Conservation (phyloP, 2,329 filamentous ascomycete species). For the Arthroderma sp. region DNA sequence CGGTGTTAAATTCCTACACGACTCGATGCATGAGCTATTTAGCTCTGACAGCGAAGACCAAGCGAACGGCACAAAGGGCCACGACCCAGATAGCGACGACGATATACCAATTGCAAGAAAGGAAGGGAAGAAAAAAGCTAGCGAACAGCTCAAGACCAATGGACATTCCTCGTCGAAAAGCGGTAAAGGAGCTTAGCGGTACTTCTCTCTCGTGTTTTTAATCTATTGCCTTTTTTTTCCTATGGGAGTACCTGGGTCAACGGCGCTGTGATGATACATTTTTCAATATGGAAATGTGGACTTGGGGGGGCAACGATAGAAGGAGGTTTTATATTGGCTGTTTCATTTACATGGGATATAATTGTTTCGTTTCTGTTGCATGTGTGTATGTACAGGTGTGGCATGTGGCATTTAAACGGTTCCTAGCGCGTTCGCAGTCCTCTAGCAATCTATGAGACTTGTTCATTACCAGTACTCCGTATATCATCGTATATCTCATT, state of each 20-base stretch:
- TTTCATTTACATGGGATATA: neutral
- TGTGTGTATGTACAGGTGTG: conserved; percentile 1
- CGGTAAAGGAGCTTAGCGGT: neutral
- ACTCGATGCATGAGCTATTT: conserved; percentile 33
- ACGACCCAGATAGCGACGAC: conserved; percentile 1
- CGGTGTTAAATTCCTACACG: conserved; percentile 41
- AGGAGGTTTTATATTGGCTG: neutral
- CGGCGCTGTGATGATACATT: neutral
- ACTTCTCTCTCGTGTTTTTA: neutral
- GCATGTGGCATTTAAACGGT: neutral
- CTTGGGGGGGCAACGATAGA: neutral
- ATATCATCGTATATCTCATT: neutral
- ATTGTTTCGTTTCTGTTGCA: neutral
- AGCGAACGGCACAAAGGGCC: neutral
- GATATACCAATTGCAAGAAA: neutral
- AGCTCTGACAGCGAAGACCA: conserved; percentile 25
- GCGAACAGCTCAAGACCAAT: neutral
- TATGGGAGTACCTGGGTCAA: neutral
- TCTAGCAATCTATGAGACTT: neutral
- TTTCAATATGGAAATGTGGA: neutral
- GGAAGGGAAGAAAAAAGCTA: neutral
- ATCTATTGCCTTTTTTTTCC: neutral
- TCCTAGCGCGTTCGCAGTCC: neutral
- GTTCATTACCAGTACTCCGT: neutral
- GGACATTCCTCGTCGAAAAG: conserved; percentile 1